Conservation (phyloP, 2,329 filamentous ascomycete genomes). For the Alternaria burnsii region DNA sequence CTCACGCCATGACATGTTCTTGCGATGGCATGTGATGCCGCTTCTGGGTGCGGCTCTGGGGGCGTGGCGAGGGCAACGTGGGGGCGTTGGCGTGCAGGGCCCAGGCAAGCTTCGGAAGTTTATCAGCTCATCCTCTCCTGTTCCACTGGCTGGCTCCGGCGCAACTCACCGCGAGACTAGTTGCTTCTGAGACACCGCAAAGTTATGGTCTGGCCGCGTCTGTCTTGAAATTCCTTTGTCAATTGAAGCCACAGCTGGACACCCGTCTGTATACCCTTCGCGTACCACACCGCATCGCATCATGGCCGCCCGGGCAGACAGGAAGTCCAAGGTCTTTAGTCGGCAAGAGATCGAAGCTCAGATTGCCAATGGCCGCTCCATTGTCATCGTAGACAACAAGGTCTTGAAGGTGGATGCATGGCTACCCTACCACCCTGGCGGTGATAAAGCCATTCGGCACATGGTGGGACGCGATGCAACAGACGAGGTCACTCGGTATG, state of each 20-base stretch:
- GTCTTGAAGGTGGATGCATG: conserved; percentile 90
- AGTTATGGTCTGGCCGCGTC: conserved; percentile 13
- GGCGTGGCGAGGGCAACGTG: conserved; percentile 11
- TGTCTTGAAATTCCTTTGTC: not conserved
- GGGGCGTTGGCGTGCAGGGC: conserved; percentile 15
- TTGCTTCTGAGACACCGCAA: not conserved
- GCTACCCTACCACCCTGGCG: conserved; percentile 89
- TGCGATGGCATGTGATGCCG: conserved; percentile 3
- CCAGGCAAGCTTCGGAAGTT: conserved; percentile 14
- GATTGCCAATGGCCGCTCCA: conserved; percentile 80
- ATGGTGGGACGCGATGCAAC: conserved; percentile 95
- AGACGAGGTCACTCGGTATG: conserved; percentile 90
- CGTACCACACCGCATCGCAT: not conserved
- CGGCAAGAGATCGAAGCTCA: conserved; percentile 77
- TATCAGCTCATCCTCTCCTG: conserved; percentile 27
- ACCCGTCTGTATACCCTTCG: not conserved
- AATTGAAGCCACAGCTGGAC: conserved; percentile 1
- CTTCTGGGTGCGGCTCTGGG: not conserved
- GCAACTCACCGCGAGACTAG: not conserved
- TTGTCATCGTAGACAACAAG: conserved; percentile 81
- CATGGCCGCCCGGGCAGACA: conserved; percentile 41
- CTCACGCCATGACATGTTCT: not conserved
- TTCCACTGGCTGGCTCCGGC: conserved; percentile 15
- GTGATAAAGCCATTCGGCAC: conserved; percentile 87
- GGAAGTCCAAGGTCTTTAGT: conserved; percentile 62